Base-by-base conservation (phyloP, 805 yeast genomes). In the Cyberlindnera euphorbiae region DNA sequence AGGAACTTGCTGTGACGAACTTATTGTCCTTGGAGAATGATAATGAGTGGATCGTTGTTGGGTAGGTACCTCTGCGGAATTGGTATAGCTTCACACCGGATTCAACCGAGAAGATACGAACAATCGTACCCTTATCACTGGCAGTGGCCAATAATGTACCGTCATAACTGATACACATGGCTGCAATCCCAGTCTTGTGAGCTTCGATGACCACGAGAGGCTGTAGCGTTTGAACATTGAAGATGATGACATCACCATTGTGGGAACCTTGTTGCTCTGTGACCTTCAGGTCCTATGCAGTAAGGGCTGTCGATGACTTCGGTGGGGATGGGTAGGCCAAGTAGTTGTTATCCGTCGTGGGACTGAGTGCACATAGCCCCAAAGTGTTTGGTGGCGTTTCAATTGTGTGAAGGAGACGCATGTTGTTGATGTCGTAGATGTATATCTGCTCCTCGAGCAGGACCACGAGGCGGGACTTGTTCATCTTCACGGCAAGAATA, bases 301-400 rank as follows among this genome's bases (percentile, higher is more conserved):
- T 23, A 13, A n/a, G 7, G 14, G 38, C 19, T 27, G 13, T 33
- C 2, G 56, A 46, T 6, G 71, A 64, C 47, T 75, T 79, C 13
- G 86, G 88, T 0, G 89, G 88, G 4, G 86, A 79, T 0, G 90
- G 89, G 50, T 82, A 83, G 0, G 84, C 88, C 42, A 83, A 59
- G 38, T 65, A 76, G 39, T 75, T 74, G 45, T 66, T 63, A 4
- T 73, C 75, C 2, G 58, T 52, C 10, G 63, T 65, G 4, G 78
- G 71, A 0, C 87, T 77, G 22, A 83, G 56, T 0, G 87, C 76
- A 36, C 82, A 69, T 17, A 82, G 55, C 0, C 89, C 86, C 41
- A 62, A 64, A 8, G 71, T 64, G 39, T 65, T 73, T 3, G 74
- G 54, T 30, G 61, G 52, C 0, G 70, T 66, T 40, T 75, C 78